Base-by-base conservation (phyloP, 331 rosid species). In the Quercus tomentella region DNA sequence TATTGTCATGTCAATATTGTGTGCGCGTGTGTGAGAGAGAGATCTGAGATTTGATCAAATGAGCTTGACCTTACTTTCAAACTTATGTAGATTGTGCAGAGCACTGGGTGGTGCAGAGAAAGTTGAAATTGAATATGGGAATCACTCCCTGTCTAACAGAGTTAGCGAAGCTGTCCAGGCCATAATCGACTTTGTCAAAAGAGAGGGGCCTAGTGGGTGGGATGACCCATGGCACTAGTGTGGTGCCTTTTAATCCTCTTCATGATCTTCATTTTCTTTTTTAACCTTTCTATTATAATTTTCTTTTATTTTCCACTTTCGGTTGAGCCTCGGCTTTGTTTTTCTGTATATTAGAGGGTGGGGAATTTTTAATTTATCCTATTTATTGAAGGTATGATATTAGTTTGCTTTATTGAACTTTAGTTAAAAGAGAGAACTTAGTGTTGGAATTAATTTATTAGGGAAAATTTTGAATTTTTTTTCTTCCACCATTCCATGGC, bases 161-260 rank as follows among this genome's bases (percentile, higher is more conserved):
- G 89, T 86, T 60, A 84, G 82, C 37, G 99, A 96, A 85, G 94
- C 91, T 83, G 99, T 93, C 56, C 76, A 79, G 3, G 97, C 92
- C 25, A 96, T 96, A 7, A 82, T 96, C 75, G 92, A 93, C 72
- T 96, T 96, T 81, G 79, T 96, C 16, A 91, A 78, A 82, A 90
- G 98, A 80, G 99, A 89, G 54, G 98, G 94, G 71, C 99, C 98
- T 49, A 96, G 88, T 76, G 98, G 98, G 31, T 96, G 99, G 99
- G 98, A 96, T 81, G 99, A 96, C 79, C 99, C 99, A 3, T 96
- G 99, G 99, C 84, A 82, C 85, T 95, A 81, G 84, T 73, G 31
- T 70, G 23, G 70, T 67, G 60, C 68, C 43, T 72, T 70, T 4
- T n/a, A 5, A 26, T 41, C 12, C 41, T 58, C 35, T n/a, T 61